phyloP scores from a whole-genome alignment of 352 stramenopile genomes.

The Pelagophyceae sp. region DNA sequence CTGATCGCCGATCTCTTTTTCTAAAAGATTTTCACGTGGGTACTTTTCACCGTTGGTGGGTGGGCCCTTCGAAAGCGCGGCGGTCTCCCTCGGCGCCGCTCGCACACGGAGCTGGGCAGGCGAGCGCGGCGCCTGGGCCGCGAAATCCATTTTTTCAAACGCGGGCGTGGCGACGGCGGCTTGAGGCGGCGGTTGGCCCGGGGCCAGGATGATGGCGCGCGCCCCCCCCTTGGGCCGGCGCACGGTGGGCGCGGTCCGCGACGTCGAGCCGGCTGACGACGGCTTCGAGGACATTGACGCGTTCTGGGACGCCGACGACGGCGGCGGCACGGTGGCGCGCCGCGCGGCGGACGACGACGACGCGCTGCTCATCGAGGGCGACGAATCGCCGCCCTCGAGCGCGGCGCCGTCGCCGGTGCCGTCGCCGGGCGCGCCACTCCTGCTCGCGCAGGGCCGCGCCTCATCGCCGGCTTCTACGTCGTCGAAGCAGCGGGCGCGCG shows the following conservation, averaged over 20 bases:
- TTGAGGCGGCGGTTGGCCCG: too few relatives aligned
- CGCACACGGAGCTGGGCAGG: too few relatives aligned
- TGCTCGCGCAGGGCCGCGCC: background rate
- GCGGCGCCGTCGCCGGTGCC: background rate
- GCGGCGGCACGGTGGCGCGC: background rate
- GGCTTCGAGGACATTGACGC: slow-evolving; percentile 10
- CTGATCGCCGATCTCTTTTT: too few relatives aligned
- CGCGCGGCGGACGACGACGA: slow-evolving; percentile 6
- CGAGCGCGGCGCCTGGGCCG: too few relatives aligned
- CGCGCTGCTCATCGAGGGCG: background rate
- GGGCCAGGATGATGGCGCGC: too few relatives aligned
- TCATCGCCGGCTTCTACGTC: background rate
- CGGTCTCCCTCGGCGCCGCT: too few relatives aligned
- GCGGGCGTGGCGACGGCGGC: too few relatives aligned
- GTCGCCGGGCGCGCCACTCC: background rate
- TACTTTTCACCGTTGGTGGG: too few relatives aligned
- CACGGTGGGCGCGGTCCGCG: background rate
- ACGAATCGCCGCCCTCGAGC: background rate
- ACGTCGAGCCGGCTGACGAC: background rate
- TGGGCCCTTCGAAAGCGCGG: too few relatives aligned
- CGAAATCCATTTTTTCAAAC: too few relatives aligned
- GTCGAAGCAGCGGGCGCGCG: background rate
- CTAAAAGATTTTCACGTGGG: too few relatives aligned
- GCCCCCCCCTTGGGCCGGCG: slow-evolving; percentile 15
- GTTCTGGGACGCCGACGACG: slow-evolving; percentile 4